Conservation (phyloP, 1,284 basidiomycete species). For the Cryptococcus wingfieldii region DNA sequence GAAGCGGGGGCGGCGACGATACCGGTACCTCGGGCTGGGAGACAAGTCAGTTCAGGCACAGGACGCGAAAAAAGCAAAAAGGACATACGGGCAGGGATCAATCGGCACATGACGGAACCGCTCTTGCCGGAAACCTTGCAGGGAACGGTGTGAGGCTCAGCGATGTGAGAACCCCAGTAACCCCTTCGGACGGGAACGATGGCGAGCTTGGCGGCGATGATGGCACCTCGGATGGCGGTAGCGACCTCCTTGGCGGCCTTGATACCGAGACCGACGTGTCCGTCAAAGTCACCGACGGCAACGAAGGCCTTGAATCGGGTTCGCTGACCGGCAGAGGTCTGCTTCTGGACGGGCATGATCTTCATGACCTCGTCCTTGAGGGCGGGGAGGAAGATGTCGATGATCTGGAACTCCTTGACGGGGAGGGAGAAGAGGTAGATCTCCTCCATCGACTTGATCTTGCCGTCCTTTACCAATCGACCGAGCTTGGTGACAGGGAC, state of each 20-base stretch:
- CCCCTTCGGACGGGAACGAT: slow-evolving; percentile 97
- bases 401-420: slow-evolving; percentile 97
- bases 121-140: slow-evolving; percentile 98
- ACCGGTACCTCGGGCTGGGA: slow-evolving; percentile 81
- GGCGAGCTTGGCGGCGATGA: slow-evolving; percentile 96
- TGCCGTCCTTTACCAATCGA: slow-evolving; percentile 98
- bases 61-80: neutral
- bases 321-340: slow-evolving; percentile 98
- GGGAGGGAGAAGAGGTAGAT: slow-evolving; percentile 99
- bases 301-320: slow-evolving; percentile 99
- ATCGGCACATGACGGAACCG: slow-evolving; percentile 98
- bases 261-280: slow-evolving; percentile 98
- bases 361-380: slow-evolving; percentile 99
- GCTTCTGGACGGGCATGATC: slow-evolving; percentile 99
- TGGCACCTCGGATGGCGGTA: slow-evolving; percentile 97
- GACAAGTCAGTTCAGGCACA: neutral
- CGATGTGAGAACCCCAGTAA: slow-evolving; percentile 98
- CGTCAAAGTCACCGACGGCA: slow-evolving; percentile 97
- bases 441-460: slow-evolving; percentile 99
- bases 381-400: slow-evolving; percentile 95
- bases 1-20: slow-evolving; percentile 98
- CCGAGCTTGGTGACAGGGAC: slow-evolving; percentile 98
- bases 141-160: slow-evolving; percentile 98
- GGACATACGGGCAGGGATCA: slow-evolving; percentile 78
- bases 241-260: slow-evolving; percentile 99